phyloP scores from a whole-genome alignment of 768 basidiomycete genomes.

The Chiua virens region DNA sequence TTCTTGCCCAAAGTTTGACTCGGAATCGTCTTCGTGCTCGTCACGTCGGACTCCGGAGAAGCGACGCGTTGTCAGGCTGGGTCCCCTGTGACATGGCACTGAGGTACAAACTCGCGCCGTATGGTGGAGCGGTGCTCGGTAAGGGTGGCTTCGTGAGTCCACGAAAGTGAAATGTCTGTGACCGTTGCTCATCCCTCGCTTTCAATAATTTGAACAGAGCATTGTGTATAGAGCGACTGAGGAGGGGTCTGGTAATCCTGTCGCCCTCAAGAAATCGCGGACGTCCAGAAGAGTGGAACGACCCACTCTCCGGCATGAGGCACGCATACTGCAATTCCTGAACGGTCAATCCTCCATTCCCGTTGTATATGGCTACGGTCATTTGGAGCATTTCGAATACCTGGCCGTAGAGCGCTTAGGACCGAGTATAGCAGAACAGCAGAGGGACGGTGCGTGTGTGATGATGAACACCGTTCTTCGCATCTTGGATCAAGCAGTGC shows the following conservation, averaged over 20 bases:
- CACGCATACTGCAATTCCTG: constrained; percentile 27
- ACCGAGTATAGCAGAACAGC: constrained; percentile 14
- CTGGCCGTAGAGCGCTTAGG: constrained; percentile 25
- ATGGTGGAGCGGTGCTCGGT: neutral
- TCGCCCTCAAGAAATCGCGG: constrained; percentile 35
- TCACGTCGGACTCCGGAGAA: no score
- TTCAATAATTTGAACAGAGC: neutral
- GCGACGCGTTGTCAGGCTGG: no score
- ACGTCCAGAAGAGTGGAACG: constrained; percentile 31
- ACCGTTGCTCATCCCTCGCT: neutral
- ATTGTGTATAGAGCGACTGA: neutral
- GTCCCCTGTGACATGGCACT: neutral
- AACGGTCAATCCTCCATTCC: constrained; percentile 35
- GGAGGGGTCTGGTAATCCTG: neutral
- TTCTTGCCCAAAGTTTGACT: no score
- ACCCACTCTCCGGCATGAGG: constrained; percentile 31
- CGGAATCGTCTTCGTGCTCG: no score
- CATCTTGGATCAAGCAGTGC: neutral
- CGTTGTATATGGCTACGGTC: constrained; percentile 31
- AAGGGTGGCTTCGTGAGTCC: neutral
- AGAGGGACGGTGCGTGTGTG: constrained; percentile 12
- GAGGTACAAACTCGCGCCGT: neutral
- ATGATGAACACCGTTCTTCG: constrained; percentile 21
- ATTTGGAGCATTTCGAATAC: constrained; percentile 36
- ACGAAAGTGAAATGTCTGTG: neutral